Evolutionary conservation across 345 rosid species (phyloP), one percentile per base, ranked within the genome.

Genomic region (Populus pruinosa): DNA sequence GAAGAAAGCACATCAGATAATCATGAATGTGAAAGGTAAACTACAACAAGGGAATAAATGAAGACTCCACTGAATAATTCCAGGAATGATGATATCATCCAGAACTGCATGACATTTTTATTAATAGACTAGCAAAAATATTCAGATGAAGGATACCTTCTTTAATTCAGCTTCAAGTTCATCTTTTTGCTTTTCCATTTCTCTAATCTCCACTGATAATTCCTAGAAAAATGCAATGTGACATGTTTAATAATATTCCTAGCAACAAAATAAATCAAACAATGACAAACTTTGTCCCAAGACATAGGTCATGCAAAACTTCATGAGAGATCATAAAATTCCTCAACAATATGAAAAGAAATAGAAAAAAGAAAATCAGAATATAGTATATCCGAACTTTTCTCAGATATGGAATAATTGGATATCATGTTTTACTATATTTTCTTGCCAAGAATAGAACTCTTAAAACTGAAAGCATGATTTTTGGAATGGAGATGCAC

Each of bases 151-250:
- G 78, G 41, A 41, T 69, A 89, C 97, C 91, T 84, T 83, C 78
- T 83, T 90, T 64, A 93, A 81, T 84, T 87, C 89, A 81, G 87
- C 87, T 89, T 92, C 98, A 81, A 96, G 98, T 73, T 90, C 91
- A 72, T 84, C 90, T 80, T 89, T 90, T 78, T 82, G 67, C 80
- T 79, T 86, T 89, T 93, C 97, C 78, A 96, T 91, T 72, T 86
- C 83, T 70, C 70, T 77, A 71, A 96, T 83, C 81, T 90, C 93
- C 64, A 49, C 86, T 21, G 81, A 83, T 76, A 92, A 76, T 63
- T 93, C 96, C 99, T 93, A 87, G 72, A 78, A 82, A 33, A 87
- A 63, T 43, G 38, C 47, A 76, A 81, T 43, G 61, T 36, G 56
- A 76, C 23, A 63, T 53, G 67, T 76, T 79, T 67, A 62, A 74